Conservation (phyloP, 2,329 filamentous ascomycete genomes). For the Ophioceras dolichostomum region DNA sequence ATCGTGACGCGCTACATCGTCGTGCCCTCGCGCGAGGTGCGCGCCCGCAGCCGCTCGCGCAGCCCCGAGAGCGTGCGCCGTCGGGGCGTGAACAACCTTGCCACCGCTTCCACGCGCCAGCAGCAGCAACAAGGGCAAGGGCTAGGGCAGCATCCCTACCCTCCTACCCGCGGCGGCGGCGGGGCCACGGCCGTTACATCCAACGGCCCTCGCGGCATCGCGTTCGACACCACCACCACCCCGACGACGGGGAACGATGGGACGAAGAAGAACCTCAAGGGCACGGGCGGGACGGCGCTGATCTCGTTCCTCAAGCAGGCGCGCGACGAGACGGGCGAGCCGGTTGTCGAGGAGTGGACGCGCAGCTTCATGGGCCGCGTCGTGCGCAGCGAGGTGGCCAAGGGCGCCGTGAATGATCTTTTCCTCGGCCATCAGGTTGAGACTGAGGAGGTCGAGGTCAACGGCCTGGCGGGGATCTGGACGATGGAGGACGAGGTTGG, state of each 20-base stretch:
- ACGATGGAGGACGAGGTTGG: slow-evolving; percentile 73
- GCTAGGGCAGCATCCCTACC: no score
- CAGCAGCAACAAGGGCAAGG: no score
- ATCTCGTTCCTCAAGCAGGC: slow-evolving; percentile 97
- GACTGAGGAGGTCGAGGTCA: slow-evolving; percentile 34
- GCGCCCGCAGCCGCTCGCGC: slow-evolving; percentile 48
- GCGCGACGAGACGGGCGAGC: slow-evolving; percentile 88
- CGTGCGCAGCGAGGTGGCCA: slow-evolving; percentile 37
- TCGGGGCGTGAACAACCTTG: slow-evolving; percentile 42
- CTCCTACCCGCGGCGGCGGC: slow-evolving; percentile 1
- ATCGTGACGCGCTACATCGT: slow-evolving; percentile 96
- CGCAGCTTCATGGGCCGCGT: slow-evolving; percentile 36
- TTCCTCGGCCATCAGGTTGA: slow-evolving; percentile 24
- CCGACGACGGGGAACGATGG: slow-evolving; percentile 15
- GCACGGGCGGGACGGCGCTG: slow-evolving; percentile 85
- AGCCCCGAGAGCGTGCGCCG: slow-evolving; percentile 30
- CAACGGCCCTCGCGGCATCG: slow-evolving; percentile 12
- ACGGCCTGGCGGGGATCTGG: slow-evolving; percentile 74
- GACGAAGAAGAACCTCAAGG: slow-evolving; percentile 53
- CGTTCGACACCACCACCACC: slow-evolving; percentile 11
- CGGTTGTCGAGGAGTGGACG: slow-evolving; percentile 60
- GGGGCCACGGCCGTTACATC: slow-evolving; percentile 3
- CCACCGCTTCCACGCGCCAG: slow-evolving; percentile 37
- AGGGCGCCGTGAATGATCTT: slow-evolving; percentile 43
- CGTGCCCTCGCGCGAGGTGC: slow-evolving; percentile 66